phyloP scores from a whole-genome alignment of 108 stramenopile species.

The Bacterosira constricta region DNA sequence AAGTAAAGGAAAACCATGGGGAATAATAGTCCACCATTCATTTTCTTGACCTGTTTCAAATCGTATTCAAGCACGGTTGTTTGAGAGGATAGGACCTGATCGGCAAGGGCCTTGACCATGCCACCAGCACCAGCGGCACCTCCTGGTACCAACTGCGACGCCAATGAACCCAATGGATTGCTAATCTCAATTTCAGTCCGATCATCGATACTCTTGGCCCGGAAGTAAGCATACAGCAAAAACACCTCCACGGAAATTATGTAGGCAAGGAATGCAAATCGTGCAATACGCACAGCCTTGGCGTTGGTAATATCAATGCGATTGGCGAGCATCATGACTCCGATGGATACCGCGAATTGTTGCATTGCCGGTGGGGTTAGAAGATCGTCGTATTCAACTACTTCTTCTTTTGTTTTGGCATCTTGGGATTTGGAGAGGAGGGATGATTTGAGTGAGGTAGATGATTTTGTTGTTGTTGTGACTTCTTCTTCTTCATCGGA shows the following conservation, averaged over 20 bases:
- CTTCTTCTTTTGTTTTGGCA: neutral
- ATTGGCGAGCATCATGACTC: slow-evolving; percentile 63
- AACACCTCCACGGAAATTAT: slow-evolving; percentile 63
- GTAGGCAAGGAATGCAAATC: slow-evolving; percentile 64
- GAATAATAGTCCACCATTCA: slow-evolving; percentile 69
- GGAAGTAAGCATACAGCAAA: slow-evolving; percentile 64
- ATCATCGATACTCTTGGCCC: slow-evolving; percentile 65
- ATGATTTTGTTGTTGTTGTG: neutral
- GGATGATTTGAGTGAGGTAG: slow-evolving; percentile 19
- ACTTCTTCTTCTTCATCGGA: slow-evolving; percentile 8
- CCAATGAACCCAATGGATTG: slow-evolving; percentile 55
- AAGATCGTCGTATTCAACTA: slow-evolving; percentile 24
- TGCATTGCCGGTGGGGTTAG: slow-evolving; percentile 47
- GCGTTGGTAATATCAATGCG: slow-evolving; percentile 61
- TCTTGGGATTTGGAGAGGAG: slow-evolving; percentile 11
- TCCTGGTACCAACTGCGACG: slow-evolving; percentile 48
- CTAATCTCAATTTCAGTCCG: slow-evolving; percentile 57
- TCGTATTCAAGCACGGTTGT: slow-evolving; percentile 82
- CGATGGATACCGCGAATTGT: slow-evolving; percentile 45
- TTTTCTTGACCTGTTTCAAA: slow-evolving; percentile 62
- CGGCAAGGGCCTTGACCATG: slow-evolving; percentile 74
- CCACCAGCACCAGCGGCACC: slow-evolving; percentile 6
- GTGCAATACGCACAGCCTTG: slow-evolving; percentile 48
- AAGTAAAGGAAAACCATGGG: slow-evolving; percentile 80
- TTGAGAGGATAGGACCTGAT: slow-evolving; percentile 65